phyloP scores from a whole-genome alignment of 192 early-diverging fungal species.

The Coemansia sp. region DNA sequence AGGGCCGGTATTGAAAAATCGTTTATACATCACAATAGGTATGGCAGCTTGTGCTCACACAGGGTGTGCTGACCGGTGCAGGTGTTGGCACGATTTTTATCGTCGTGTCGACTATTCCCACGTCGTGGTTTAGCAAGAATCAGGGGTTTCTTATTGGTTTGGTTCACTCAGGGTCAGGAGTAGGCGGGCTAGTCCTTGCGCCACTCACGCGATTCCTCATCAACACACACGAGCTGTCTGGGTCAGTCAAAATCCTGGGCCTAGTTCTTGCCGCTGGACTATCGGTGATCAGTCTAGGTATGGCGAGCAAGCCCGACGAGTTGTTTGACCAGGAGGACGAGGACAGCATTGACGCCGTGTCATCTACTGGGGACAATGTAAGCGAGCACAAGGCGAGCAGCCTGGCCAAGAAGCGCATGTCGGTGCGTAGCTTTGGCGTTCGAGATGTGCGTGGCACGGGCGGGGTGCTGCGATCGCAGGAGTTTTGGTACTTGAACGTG shows the following conservation, averaged over 20 bases:
- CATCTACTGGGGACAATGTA: slow-evolving; percentile 19
- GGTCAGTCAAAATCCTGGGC: slow-evolving; percentile 50
- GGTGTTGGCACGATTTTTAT: slow-evolving; percentile 55
- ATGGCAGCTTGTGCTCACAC: slow-evolving; percentile 53
- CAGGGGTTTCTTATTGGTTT: slow-evolving; percentile 55
- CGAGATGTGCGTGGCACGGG: slow-evolving; percentile 52
- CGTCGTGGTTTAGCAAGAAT: slow-evolving; percentile 57
- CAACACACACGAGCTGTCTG: slow-evolving; percentile 39
- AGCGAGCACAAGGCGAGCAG: slow-evolving; percentile 46
- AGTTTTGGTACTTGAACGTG: slow-evolving; percentile 58
- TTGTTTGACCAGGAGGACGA: slow-evolving; percentile 50
- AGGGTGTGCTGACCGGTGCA: slow-evolving; percentile 46
- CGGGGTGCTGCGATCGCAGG: slow-evolving; percentile 49
- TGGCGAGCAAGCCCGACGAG: slow-evolving; percentile 57
- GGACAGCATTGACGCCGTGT: slow-evolving; percentile 42
- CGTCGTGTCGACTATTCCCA: slow-evolving; percentile 54
- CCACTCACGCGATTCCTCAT: slow-evolving; percentile 52
- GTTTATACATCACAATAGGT: slow-evolving; percentile 8
- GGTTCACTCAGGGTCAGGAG: slow-evolving; percentile 55
- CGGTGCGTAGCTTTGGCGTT: slow-evolving; percentile 57
- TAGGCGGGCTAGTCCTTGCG: slow-evolving; percentile 51
- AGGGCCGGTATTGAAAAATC: not conserved
- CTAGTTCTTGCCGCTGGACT: slow-evolving; percentile 36
- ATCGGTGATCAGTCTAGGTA: slow-evolving; percentile 47
- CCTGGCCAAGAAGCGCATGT: slow-evolving; percentile 57